Percentiles rank a stretch among this genome's conserved stretches.
phyloP scores from a whole-genome alignment of 306 rosid genomes.

The Castanea sativa region DNA sequence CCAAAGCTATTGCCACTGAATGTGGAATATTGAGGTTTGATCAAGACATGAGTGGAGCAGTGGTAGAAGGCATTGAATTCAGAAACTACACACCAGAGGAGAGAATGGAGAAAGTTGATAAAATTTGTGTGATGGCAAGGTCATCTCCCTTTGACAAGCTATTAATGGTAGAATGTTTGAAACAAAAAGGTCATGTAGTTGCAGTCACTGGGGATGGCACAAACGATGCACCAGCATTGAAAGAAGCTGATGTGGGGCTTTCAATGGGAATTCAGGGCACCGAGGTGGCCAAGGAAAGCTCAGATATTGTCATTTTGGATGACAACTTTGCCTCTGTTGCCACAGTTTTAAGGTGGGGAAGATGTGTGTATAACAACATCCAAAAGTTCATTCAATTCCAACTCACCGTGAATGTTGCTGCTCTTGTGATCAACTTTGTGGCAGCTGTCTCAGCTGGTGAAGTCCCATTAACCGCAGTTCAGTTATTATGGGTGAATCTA shows the following conservation, averaged over 20 bases:
- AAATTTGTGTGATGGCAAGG: conserved; percentile 26
- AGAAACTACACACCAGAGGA: conserved; percentile 6
- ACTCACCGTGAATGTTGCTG: conserved; percentile 20
- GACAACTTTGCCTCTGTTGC: conserved; percentile 23
- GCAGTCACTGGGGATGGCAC: conserved; percentile 34
- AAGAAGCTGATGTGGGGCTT: conserved; percentile 30
- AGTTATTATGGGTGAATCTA: conserved; percentile 25
- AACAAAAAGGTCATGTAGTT: conserved; percentile 21
- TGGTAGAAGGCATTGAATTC: conserved; percentile 21
- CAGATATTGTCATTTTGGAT: conserved; percentile 30
- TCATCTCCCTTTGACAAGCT: conserved; percentile 26
- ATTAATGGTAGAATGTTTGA: conserved; percentile 23
- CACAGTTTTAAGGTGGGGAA: conserved; percentile 26
- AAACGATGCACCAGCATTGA: conserved; percentile 27
- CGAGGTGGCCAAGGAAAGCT: conserved; percentile 29
- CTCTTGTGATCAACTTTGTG: conserved; percentile 12
- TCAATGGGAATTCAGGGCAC: conserved; percentile 35
- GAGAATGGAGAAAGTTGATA: conserved; percentile 17
- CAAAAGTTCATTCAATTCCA: conserved; percentile 31
- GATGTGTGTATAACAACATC: conserved; percentile 24
- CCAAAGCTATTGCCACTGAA: conserved; percentile 21
- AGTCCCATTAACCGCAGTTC: conserved; percentile 21
- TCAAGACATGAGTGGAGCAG: not conserved
- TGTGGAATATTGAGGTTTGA: conserved; percentile 6
- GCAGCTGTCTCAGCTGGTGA: conserved; percentile 15